phyloP scores from a whole-genome alignment of 129 eudicot genomes.

The Flaveria bidentis region DNA sequence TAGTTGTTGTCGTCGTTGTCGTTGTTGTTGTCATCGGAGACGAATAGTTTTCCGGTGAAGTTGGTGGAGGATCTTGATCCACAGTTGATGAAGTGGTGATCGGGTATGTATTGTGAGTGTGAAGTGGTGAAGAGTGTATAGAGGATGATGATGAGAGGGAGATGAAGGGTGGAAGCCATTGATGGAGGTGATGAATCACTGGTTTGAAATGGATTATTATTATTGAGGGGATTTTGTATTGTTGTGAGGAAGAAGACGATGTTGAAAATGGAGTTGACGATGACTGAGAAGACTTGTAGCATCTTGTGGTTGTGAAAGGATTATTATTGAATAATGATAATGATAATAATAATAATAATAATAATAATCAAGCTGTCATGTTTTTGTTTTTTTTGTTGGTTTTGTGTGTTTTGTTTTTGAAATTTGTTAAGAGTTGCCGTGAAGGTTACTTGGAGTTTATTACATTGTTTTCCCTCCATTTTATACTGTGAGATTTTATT shows the following conservation, averaged over 20 bases:
- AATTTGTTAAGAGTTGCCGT: no score
- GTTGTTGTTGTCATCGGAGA: slow-evolving; percentile 26
- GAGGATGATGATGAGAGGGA: slow-evolving; percentile 35
- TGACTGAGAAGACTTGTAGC: background rate
- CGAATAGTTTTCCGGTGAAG: slow-evolving; percentile 33
- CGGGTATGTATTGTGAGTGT: slow-evolving; percentile 26
- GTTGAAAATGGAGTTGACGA: slow-evolving; percentile 22
- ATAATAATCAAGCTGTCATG: background rate
- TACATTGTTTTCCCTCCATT: no score
- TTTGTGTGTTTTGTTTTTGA: no score
- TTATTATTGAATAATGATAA: background rate
- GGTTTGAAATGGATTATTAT: slow-evolving; percentile 4
- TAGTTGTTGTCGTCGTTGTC: no score
- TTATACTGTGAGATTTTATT: no score
- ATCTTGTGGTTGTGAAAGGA: slow-evolving; percentile 23
- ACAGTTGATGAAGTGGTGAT: slow-evolving; percentile 69
- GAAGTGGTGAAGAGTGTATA: slow-evolving; percentile 19
- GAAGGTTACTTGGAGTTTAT: no score
- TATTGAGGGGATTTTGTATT: background rate
- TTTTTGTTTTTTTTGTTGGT: background rate
- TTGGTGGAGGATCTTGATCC: slow-evolving; percentile 42
- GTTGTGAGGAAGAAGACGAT: slow-evolving; percentile 14
- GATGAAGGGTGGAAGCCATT: slow-evolving; percentile 27
- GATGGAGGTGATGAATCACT: background rate
- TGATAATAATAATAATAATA: background rate